Evolutionary conservation across 176 grass and related monocot species (phyloP), one percentile per base, ranked within the genome.

Genomic region (Aechmea fasciata): DNA sequence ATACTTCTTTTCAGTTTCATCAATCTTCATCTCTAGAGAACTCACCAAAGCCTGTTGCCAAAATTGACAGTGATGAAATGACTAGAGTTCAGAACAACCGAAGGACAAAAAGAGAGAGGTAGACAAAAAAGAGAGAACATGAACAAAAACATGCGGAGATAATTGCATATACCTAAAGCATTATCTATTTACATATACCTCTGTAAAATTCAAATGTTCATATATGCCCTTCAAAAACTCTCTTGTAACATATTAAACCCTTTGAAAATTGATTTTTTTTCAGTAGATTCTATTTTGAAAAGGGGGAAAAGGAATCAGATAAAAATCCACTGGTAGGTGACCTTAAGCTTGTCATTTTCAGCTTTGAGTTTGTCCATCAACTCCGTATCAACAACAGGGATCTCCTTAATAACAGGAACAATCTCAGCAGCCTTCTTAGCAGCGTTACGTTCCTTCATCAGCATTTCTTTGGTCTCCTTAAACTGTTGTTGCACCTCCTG

Each of bases 11-110:
- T 99, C 94, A 64, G 89, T 70, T 65, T 99, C 87, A 64, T 82
- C 89, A 71, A 99, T 90, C 80, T 88, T 99, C 77, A 77, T 90
- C 79, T 99, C 94, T 50, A 99, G 89, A 69, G 89, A 93, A 79
- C 77, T 85, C 15, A 99, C 86, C 77, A 99, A 81, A 80, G 76
- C 81, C 94, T 99, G 72, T 52, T 71, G 49, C 68, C 50, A 41
- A 41, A 41, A 41, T 41, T 41, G 33, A 41, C 33, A 41, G 6
- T 41, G 33, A 41, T 41, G 33, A 41, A 41, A 41, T 41, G 33
- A 41, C 33, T 6, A 41, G 33, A 41, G 12, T 50, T 19, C 59
- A 74, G 33, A 41, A 51, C 14, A 13, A 50, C 9, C 19, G 41
- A 47, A 59, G 57, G 41, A 26, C 12, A 28, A n/a, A 11, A 29